Percentiles rank a stretch among this genome's conserved stretches.
Conservation (phyloP, 805 yeast species). For the Candida namnaoensis region DNA sequence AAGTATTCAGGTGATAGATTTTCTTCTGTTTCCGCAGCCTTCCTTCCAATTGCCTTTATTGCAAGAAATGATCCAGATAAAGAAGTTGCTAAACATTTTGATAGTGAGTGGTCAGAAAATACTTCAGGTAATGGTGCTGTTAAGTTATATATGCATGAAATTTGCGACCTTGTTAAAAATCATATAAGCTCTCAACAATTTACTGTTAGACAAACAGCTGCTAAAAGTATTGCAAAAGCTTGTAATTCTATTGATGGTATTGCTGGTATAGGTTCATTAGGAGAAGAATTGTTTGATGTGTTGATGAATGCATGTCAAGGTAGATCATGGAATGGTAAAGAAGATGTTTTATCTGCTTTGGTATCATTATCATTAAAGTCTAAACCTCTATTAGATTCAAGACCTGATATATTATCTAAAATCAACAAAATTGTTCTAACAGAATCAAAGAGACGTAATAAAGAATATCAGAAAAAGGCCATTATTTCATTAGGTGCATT, state of each 20-base stretch:
- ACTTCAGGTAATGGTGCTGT: conserved; percentile 70
- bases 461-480: conserved; percentile 50
- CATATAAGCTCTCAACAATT: conserved; percentile 53
- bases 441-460: conserved; percentile 64
- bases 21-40: conserved; percentile 47
- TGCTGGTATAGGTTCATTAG: conserved; percentile 12
- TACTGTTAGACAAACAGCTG: conserved; percentile 60
- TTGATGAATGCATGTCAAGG: conserved; percentile 61
- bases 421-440: conserved; percentile 36
- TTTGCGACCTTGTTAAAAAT: conserved; percentile 38
- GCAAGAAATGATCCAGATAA: conserved; percentile 60
- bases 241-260: conserved; percentile 34
- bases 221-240: conserved; percentile 54
- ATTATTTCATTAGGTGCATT: conserved; percentile 46
- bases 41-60: conserved; percentile 71
- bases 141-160: conserved; percentile 62
- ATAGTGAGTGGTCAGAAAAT: conserved; percentile 67
- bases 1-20: conserved; percentile 64
- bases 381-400: conserved; percentile 21
- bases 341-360: conserved; percentile 60
- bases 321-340: conserved; percentile 86
- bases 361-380: conserved; percentile 47
- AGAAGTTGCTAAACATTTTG: conserved; percentile 39
- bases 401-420: conserved; percentile 22
- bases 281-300: conserved; percentile 34